A percentile compares a stretch with the other conserved stretches of the same genome.
These are phyloP conservation scores for Boletus coccyginus DNA, from an alignment of 768 basidiomycete genomes.

Conservation along the genomic window DNA sequence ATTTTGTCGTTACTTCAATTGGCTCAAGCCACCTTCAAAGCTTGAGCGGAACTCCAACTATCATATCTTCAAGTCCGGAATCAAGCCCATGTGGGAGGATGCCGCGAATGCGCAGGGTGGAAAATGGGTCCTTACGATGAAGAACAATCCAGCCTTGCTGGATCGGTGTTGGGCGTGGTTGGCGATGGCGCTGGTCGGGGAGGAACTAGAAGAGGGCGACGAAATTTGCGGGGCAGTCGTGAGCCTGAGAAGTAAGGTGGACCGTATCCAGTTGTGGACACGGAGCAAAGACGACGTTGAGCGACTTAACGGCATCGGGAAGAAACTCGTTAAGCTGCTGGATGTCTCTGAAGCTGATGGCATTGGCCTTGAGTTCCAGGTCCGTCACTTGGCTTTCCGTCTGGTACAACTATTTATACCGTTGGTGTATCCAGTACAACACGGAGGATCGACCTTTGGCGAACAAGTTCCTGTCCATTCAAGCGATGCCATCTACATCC, in stretches of 20 bases:
- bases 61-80: conserved; percentile 91
- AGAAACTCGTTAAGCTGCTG: conserved; percentile 75
- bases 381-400: conserved; percentile 31
- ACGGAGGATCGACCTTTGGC: conserved; percentile 81
- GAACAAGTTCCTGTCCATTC: conserved; percentile 81
- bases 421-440: conserved; percentile 55
- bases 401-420: background rate
- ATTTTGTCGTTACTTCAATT: conserved; percentile 91
- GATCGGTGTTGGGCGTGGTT: conserved; percentile 91
- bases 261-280: conserved; percentile 91
- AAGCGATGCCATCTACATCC: conserved; percentile 61
- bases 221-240: conserved; percentile 86
- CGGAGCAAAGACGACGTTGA: conserved; percentile 84
- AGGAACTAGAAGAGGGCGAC: conserved; percentile 63
- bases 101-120: conserved; percentile 88
- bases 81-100: conserved; percentile 98
- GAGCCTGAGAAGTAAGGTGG: conserved; percentile 80
- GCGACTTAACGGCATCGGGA: conserved; percentile 79
- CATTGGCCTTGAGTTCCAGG: conserved; percentile 90
- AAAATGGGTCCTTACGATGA: conserved; percentile 95
- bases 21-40: conserved; percentile 88
- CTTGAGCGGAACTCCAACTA: conserved; percentile 91
- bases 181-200: conserved; percentile 81
- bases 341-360: conserved; percentile 82
- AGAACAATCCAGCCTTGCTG: conserved; percentile 71